Evolutionary conservation across 805 yeast species (phyloP).

Genomic region (Schwanniomyces polymorphus): DNA sequence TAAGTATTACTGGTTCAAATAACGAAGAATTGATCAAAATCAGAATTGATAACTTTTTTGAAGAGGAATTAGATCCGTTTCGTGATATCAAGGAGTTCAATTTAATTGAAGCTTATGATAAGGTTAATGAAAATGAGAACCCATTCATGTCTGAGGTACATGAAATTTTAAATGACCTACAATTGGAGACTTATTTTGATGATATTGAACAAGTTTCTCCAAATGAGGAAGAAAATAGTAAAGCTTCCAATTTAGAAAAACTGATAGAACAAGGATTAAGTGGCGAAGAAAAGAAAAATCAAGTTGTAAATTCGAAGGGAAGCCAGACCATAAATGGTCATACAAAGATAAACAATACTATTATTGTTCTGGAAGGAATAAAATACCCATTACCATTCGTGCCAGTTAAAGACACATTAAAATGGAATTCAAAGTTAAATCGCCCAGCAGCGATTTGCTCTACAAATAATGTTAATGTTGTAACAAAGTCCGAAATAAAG

Average conservation of each 20-base stretch:
- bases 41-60: conserved; percentile 22
- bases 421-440: conserved; percentile 5
- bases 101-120: conserved; percentile 1
- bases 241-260: background rate
- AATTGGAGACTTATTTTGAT: background rate
- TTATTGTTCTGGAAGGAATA: background rate
- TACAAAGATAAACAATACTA: too few relatives aligned
- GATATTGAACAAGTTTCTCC: background rate
- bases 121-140: conserved; percentile 5
- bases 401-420: background rate
- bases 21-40: conserved; percentile 16
- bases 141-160: conserved; percentile 10
- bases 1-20: conserved; percentile 8
- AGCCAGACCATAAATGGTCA: background rate
- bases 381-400: background rate
- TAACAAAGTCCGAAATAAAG: conserved; percentile 22
- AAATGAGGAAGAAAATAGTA: background rate
- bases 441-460: conserved; percentile 28
- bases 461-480: conserved; percentile 32
- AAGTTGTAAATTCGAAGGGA: background rate
- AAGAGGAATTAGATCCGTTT: conserved; percentile 8
- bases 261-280: background rate
- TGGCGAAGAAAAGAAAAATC: background rate
- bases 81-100: conserved; percentile 5
- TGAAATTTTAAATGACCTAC: conserved; percentile 7